Evolutionary conservation across 306 rosid genomes (phyloP).

Genomic region (Oxytropis ochrocephala): DNA sequence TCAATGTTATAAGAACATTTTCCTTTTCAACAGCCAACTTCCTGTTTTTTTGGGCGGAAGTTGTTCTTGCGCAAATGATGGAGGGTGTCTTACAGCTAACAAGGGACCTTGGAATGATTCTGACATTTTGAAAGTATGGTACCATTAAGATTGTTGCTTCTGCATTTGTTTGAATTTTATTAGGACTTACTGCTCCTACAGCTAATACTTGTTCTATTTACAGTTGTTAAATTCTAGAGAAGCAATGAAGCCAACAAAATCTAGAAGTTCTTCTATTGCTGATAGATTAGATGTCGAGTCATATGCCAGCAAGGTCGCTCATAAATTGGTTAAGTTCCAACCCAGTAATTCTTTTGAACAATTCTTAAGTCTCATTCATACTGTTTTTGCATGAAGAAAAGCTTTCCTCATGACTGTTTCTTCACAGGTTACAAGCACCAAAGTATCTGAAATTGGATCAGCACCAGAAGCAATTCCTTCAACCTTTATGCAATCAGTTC

Average conservation of each 20-base stretch:
- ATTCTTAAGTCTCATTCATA: conserved; percentile 13
- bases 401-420: conserved; percentile 10
- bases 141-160: conserved; percentile 19
- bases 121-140: conserved; percentile 68
- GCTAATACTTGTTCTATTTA: conserved; percentile 28
- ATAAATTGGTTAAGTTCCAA: conserved; percentile 15
- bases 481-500: conserved; percentile 28
- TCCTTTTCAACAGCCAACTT: conserved; percentile 61
- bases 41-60: conserved; percentile 91
- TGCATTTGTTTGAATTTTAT: neutral
- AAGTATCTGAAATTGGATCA: conserved; percentile 42
- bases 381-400: conserved; percentile 2
- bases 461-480: conserved; percentile 44
- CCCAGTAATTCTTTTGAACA: conserved; percentile 5
- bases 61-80: conserved; percentile 80
- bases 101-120: conserved; percentile 98
- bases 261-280: conserved; percentile 27
- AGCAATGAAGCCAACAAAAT: conserved; percentile 37
- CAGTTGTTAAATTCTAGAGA: conserved; percentile 70
- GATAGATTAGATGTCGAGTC: conserved; percentile 39
- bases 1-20: conserved; percentile 6
- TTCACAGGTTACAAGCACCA: conserved; percentile 45
- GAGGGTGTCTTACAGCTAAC: conserved; percentile 83
- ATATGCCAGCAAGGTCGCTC: conserved; percentile 48
- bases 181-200: conserved; percentile 4